Percentiles rank a stretch among this genome's conserved stretches.
Conservation (phyloP, 1,284 basidiomycete genomes). For the Cerioporus squamosus region DNA sequence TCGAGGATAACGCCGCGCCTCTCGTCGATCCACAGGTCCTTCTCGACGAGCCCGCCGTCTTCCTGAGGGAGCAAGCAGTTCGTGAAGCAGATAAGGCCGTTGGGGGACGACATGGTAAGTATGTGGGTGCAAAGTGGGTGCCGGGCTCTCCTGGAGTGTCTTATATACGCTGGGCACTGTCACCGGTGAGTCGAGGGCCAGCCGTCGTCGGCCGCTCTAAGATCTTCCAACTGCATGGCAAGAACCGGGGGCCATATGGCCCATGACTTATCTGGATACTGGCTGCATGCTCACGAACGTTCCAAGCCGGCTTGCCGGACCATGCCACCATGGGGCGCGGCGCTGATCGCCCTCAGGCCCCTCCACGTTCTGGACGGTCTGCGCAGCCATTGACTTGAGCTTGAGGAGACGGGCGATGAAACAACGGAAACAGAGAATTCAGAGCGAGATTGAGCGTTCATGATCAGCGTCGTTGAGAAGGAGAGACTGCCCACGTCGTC, state of each 20-base stretch:
- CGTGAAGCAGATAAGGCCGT: slow-evolving; percentile 82
- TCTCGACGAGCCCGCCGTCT: slow-evolving; percentile 70
- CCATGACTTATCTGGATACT: slow-evolving; percentile 13
- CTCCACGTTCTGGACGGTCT: too few species aligned
- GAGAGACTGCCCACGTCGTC: too few species aligned
- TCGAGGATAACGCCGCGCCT: slow-evolving; percentile 70
- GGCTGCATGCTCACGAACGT: neutral
- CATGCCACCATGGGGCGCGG: too few species aligned
- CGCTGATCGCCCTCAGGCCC: too few species aligned
- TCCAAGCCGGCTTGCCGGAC: too few species aligned
- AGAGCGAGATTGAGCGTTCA: too few species aligned
- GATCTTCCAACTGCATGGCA: slow-evolving; percentile 5
- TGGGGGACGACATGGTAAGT: slow-evolving; percentile 44
- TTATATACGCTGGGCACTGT: neutral
- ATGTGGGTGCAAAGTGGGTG: neutral
- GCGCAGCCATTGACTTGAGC: too few species aligned
- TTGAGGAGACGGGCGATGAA: too few species aligned
- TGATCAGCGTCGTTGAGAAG: too few species aligned
- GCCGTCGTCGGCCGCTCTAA: slow-evolving; percentile 3
- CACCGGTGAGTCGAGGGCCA: neutral
- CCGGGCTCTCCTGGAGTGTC: neutral
- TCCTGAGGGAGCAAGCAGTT: slow-evolving; percentile 80
- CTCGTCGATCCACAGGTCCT: slow-evolving; percentile 81
- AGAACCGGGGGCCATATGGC: slow-evolving; percentile 22
- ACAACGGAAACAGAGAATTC: too few species aligned